phyloP scores from a whole-genome alignment of 1,139 yeast genomes.

The Zygoascus sp. region DNA sequence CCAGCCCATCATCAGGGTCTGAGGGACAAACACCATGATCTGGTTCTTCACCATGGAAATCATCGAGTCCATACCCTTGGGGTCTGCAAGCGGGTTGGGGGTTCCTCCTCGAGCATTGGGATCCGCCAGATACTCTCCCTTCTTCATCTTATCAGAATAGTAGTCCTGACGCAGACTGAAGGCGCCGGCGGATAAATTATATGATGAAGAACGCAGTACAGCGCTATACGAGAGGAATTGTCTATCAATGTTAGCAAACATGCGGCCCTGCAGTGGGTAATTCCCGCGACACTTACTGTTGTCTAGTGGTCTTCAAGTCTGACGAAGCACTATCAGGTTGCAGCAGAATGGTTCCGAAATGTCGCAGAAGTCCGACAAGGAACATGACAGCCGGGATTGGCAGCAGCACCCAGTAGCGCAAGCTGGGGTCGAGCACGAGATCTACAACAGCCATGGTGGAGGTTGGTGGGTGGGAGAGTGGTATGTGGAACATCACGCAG shows the following conservation, averaged over 20 bases:
- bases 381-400: conserved; percentile 92
- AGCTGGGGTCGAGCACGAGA: conserved; percentile 67
- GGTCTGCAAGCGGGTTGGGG: conserved; percentile 62
- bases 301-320: conserved; percentile 52
- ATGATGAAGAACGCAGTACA: conserved; percentile 47
- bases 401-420: conserved; percentile 84
- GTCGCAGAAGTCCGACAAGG: conserved; percentile 76
- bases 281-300: conserved; percentile 38
- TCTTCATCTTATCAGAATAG: conserved; percentile 44
- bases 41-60: conserved; percentile 77
- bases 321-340: conserved; percentile 55
- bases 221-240: conserved; percentile 52
- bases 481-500: background rate
- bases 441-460: conserved; percentile 40
- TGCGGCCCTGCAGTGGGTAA: too few relatives aligned
- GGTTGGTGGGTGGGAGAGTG: background rate
- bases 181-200: conserved; percentile 44
- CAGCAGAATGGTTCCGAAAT: conserved; percentile 59
- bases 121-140: conserved; percentile 49
- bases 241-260: too few relatives aligned
- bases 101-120: conserved; percentile 42
- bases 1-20: conserved; percentile 94
- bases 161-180: conserved; percentile 48
- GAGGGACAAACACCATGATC: conserved; percentile 80
- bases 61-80: conserved; percentile 68